Percentiles rank a stretch among this genome's conserved stretches.
Conservation (phyloP, 805 yeast genomes). For the Tetrapisispora phaffii region DNA sequence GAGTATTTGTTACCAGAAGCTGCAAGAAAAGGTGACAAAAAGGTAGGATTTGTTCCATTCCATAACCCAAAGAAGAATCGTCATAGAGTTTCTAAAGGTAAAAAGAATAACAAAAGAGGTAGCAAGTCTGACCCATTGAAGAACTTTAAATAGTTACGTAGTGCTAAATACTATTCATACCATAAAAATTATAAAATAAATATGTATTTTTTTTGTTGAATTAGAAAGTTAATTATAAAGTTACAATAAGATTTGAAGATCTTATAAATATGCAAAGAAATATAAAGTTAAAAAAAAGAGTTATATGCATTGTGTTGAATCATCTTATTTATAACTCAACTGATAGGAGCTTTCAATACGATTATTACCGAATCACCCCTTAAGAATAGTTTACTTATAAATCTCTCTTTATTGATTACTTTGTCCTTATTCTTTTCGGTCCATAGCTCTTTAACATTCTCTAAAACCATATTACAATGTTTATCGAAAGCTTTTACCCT, state of each 20-base stretch:
- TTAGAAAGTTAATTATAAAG: neutral
- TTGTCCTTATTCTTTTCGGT: constrained; percentile 66
- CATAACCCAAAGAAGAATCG: constrained; percentile 34
- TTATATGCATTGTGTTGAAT: too few relatives aligned
- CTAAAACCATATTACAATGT: constrained; percentile 88
- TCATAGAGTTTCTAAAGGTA: constrained; percentile 33
- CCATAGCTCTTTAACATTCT: constrained; percentile 77
- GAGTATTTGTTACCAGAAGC: constrained; percentile 79
- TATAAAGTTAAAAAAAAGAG: neutral
- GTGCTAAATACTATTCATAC: neutral
- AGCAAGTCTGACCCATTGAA: constrained; percentile 59
- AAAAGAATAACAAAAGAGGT: constrained; percentile 26
- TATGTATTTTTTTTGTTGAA: neutral
- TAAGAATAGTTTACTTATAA: constrained; percentile 78
- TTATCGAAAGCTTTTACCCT: constrained; percentile 91
- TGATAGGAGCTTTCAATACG: constrained; percentile 45
- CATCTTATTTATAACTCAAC: constrained; percentile 6
- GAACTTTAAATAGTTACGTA: constrained; percentile 33
- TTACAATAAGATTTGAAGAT: constrained; percentile 1
- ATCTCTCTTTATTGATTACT: constrained; percentile 55
- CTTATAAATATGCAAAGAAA: neutral
- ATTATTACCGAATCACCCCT: constrained; percentile 94
- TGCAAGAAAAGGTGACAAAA: constrained; percentile 47
- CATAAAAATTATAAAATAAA: neutral
- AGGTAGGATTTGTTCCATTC: constrained; percentile 67